Evolutionary conservation across 2,329 filamentous ascomycete species (phyloP), one percentile per base, ranked within the genome.

Genomic region (Pochonia chlamydosporia): DNA sequence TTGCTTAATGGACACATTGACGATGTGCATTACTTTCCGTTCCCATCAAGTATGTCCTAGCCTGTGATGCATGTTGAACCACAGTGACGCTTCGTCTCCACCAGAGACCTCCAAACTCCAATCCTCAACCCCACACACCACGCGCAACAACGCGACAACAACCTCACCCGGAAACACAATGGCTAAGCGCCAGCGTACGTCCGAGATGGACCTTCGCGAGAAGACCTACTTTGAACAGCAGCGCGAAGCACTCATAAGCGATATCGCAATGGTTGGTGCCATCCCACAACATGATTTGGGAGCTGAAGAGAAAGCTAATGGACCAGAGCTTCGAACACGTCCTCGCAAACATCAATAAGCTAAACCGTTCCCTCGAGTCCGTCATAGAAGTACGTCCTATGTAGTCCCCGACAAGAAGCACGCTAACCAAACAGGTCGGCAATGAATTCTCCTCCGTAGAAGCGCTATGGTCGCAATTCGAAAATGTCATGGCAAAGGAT

Each of bases 371-470:
- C 33, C 73, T 99, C 16, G 92, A 99, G 68, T 87, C 90, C 47
- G 86, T 97, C 18, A 91, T 95, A 50, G 84, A 89, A 40, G 92
- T 92, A 72, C 41, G 81, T 11, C 16, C 14, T 11, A n/a, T 10
- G n/a, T 24, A 25, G 11, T n/a, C 4, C 16, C 33, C 13, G 24
- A 28, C n/a, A 41, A 43, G 11, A 21, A 11, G 11, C 10, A 36
- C 7, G 5, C 35, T 39, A 23, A 39, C 35, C 5, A 39, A 13
- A 10, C 46, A 89, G 84, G 84, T 99, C 44, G 93, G 93, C 31
- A 96, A 96, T 67, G 93, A 99, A 62, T 96, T 99, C 69, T 85
- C 87, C n/a, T 91, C 89, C 4, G 93, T 99, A 37, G 93, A 99
- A 67, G 90, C 89, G 25, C 77, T 99, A 14, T 99, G 93, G 93